These are phyloP conservation scores for Heterobasidion occidentale DNA, from an alignment of 1,284 basidiomycete species.

Conservation along the genomic window DNA sequence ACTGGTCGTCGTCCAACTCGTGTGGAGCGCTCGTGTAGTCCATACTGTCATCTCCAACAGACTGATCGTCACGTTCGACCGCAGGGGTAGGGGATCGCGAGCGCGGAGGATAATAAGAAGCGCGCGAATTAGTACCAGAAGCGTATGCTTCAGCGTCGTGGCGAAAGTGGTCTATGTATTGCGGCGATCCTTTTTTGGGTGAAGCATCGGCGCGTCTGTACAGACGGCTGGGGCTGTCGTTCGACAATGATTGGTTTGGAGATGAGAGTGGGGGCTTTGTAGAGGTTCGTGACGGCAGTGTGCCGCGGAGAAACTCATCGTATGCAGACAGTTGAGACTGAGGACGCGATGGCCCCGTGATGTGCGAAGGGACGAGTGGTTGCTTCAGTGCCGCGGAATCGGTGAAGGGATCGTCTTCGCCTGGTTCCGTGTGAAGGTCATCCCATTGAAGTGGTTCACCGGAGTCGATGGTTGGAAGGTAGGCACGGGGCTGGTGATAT, in stretches of 20 bases:
- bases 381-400: slow-evolving; percentile 13
- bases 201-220: slow-evolving; percentile 6
- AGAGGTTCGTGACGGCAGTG: not conserved
- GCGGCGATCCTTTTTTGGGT: slow-evolving; percentile 6
- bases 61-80: slow-evolving; percentile 58
- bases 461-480: slow-evolving; percentile 22
- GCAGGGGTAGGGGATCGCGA: slow-evolving; percentile 70
- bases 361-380: not conserved
- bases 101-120: slow-evolving; percentile 37
- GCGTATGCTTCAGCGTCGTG: slow-evolving; percentile 60
- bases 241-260: not conserved
- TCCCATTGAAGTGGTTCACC: slow-evolving; percentile 25
- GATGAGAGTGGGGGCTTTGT: not conserved
- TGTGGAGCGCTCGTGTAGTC: slow-evolving; percentile 35
- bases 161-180: slow-evolving; percentile 23
- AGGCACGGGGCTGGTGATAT: not conserved
- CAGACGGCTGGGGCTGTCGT: slow-evolving; percentile 4
- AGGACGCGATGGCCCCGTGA: slow-evolving; percentile 3
- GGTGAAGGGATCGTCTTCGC: slow-evolving; percentile 20
- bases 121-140: slow-evolving; percentile 47
- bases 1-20: slow-evolving; percentile 1
- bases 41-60: slow-evolving; percentile 43
- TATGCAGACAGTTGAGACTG: slow-evolving; percentile 7
- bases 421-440: slow-evolving; percentile 4
- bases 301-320: not conserved